These are phyloP conservation scores for Ceratobasidium sp. DNA, from an alignment of 1,284 basidiomycete species.

Conservation along the genomic window DNA sequence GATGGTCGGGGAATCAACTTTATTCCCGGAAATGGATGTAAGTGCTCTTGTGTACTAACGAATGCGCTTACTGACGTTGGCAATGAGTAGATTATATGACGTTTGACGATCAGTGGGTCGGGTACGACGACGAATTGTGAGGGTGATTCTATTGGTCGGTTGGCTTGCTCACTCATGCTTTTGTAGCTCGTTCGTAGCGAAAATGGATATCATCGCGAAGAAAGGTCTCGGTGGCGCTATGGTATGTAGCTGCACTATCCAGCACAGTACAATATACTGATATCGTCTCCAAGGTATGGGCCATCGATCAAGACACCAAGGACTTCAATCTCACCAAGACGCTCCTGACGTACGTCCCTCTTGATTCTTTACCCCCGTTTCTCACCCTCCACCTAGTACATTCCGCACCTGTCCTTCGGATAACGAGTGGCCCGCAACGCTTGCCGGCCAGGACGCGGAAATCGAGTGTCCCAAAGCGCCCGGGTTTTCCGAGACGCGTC, in stretches of 20 bases:
- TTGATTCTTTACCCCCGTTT: background rate
- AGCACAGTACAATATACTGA: too few species aligned
- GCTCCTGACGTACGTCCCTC: background rate
- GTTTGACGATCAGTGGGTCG: constrained; percentile 38
- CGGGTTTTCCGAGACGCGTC: background rate
- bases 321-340: constrained; percentile 8
- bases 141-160: background rate
- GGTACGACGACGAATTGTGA: constrained; percentile 18
- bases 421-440: constrained; percentile 13
- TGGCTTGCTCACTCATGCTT: background rate
- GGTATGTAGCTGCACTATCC: background rate
- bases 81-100: background rate
- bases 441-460: background rate
- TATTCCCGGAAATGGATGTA: constrained; percentile 23
- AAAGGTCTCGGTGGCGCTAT: background rate
- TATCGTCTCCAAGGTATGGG: background rate
- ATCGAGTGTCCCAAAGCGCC: constrained; percentile 3
- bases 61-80: background rate
- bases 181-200: background rate
- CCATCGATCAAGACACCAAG: constrained; percentile 15
- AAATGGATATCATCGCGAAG: background rate
- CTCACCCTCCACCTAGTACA: background rate
- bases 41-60: background rate
- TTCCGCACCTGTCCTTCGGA: constrained; percentile 11
- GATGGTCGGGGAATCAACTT: background rate